phyloP scores from a whole-genome alignment of 108 stramenopile species.

The Fragilaria crotonensis region DNA sequence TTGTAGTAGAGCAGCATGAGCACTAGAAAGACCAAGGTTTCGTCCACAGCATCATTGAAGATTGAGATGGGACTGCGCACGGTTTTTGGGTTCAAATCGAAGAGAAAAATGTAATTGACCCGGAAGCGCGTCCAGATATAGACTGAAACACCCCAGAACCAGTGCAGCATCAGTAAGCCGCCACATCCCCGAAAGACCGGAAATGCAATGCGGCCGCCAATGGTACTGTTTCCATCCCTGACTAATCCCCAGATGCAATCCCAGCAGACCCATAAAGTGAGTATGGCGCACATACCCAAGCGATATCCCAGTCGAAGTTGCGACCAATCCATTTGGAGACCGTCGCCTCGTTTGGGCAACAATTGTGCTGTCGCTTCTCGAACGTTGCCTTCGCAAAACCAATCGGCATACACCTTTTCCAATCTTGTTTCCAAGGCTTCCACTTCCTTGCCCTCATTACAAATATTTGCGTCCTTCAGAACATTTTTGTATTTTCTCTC shows the following conservation, averaged over 20 bases:
- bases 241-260: constrained; percentile 85
- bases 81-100: constrained; percentile 77
- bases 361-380: constrained; percentile 82
- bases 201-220: constrained; percentile 80
- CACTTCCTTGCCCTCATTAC: constrained; percentile 60
- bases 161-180: constrained; percentile 81
- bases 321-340: constrained; percentile 88
- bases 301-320: constrained; percentile 81
- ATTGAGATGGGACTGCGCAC: constrained; percentile 67
- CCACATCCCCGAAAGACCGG: constrained; percentile 88
- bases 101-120: constrained; percentile 89
- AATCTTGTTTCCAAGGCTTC: constrained; percentile 33
- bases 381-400: constrained; percentile 84
- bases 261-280: constrained; percentile 91
- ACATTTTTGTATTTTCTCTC: constrained; percentile 57
- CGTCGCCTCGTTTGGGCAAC: constrained; percentile 86
- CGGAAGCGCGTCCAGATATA: constrained; percentile 78
- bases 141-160: constrained; percentile 88
- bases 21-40: constrained; percentile 67
- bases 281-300: constrained; percentile 84
- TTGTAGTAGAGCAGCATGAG: constrained; percentile 74
- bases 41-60: constrained; percentile 79
- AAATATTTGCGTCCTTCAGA: constrained; percentile 26
- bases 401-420: constrained; percentile 64
- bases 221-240: constrained; percentile 47